Conservation (phyloP, 179 eudicot species). For the Vitellaria paradoxa region DNA sequence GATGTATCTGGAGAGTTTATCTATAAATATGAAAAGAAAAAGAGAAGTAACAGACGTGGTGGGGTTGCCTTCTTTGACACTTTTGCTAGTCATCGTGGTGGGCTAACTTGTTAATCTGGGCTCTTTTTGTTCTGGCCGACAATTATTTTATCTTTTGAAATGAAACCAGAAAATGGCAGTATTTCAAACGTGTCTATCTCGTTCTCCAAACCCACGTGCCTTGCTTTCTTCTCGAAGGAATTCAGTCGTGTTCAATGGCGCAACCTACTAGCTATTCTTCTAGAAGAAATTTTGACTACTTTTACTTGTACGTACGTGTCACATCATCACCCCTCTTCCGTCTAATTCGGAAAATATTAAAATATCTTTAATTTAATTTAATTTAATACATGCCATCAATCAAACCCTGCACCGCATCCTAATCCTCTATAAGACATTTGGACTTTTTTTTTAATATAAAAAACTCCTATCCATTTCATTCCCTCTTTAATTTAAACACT, state of each 20-base stretch:
- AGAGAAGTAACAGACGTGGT: too few relatives aligned
- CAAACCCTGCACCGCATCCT: not conserved
- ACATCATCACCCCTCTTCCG: not conserved
- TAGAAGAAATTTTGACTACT: constrained; percentile 7
- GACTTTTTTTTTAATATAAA: too few relatives aligned
- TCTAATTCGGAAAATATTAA: not conserved
- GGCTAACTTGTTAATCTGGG: not conserved
- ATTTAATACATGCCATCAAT: not conserved
- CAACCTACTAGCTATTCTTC: not conserved
- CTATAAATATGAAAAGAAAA: not conserved
- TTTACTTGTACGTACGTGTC: not conserved
- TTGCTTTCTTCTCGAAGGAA: constrained; percentile 1
- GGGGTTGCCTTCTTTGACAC: constrained; percentile 16
- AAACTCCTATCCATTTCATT: too few relatives aligned
- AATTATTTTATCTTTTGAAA: not conserved
- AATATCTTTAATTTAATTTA: not conserved
- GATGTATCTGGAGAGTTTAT: too few relatives aligned
- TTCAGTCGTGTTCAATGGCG: not conserved
- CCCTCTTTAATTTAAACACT: too few relatives aligned
- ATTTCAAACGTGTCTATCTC: too few relatives aligned
- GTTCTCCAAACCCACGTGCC: not conserved
- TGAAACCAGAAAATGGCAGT: not conserved
- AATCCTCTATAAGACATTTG: too few relatives aligned
- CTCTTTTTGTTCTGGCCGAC: constrained; percentile 1
- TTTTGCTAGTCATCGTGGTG: not conserved